Conservation (phyloP, 257 asterid genomes). For the Linderniella brevidens region DNA sequence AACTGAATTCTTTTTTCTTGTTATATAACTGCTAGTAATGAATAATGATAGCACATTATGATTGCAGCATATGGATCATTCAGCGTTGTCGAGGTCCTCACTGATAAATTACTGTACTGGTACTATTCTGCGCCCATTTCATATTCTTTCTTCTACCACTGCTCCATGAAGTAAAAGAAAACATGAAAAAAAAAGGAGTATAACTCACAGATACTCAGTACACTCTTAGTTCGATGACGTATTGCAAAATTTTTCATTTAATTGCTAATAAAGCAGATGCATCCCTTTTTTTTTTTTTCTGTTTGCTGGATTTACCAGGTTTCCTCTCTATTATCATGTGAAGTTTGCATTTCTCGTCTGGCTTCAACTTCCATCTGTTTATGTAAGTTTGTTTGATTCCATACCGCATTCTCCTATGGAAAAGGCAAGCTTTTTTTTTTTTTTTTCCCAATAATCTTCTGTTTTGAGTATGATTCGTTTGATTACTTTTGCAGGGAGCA, state of each 20-base stretch:
- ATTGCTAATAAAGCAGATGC: constrained; percentile 11
- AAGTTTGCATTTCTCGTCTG: constrained; percentile 97
- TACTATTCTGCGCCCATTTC: constrained; percentile 16
- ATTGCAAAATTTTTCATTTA: constrained; percentile 2
- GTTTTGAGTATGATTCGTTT: not conserved
- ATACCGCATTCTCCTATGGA: not conserved
- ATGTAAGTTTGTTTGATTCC: constrained; percentile 34
- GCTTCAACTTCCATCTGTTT: constrained; percentile 80
- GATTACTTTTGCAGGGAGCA: constrained; percentile 53
- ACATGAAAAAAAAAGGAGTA: too few species aligned
- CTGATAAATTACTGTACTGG: constrained; percentile 73
- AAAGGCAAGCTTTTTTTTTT: not conserved
- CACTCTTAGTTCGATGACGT: constrained; percentile 6
- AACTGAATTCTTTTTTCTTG: too few species aligned
- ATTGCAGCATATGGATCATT: constrained; percentile 95
- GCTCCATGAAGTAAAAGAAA: constrained; percentile 3
- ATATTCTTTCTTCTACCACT: not conserved
- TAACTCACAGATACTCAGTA: too few species aligned
- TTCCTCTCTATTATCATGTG: constrained; percentile 69
- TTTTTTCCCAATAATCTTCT: not conserved
- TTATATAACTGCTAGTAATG: too few species aligned
- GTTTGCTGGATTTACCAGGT: constrained; percentile 36
- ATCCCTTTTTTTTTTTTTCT: constrained; percentile 2
- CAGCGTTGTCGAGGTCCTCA: constrained; percentile 54
- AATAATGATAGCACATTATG: too few species aligned